A percentile compares a stretch with the other conserved stretches of the same genome.
These are phyloP conservation scores for Lactarius tabidus DNA, from an alignment of 768 basidiomycete genomes.

Conservation along the genomic window DNA sequence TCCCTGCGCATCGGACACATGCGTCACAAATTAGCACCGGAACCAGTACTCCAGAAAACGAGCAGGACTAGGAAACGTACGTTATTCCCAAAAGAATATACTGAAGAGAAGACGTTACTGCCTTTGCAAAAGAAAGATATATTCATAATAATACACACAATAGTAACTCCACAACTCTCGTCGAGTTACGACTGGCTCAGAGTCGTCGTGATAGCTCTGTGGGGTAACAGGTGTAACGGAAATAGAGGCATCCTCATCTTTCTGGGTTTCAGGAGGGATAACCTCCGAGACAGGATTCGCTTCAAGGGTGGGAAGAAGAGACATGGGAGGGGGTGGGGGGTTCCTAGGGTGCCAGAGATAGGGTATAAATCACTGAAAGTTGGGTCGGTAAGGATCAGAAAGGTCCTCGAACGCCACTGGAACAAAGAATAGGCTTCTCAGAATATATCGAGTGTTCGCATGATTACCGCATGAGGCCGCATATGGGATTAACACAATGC, in stretches of 20 bases:
- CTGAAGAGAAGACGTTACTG: conserved; percentile 34
- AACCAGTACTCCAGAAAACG: background rate
- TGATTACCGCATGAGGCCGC: no score
- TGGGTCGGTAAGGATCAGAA: no score
- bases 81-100: conserved; percentile 78
- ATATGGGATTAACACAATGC: no score
- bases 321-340: background rate
- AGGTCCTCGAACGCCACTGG: no score
- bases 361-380: background rate
- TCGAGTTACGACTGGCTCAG: conserved; percentile 69
- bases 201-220: conserved; percentile 35
- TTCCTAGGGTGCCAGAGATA: background rate
- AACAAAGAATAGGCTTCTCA: no score
- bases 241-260: background rate
- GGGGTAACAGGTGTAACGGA: background rate
- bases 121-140: conserved; percentile 39
- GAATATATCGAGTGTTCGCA: no score
- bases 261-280: background rate
- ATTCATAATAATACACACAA: conserved; percentile 39
- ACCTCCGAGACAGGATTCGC: background rate
- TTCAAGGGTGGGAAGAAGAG: background rate
- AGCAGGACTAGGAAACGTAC: conserved; percentile 35
- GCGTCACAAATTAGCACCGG: conserved; percentile 23
- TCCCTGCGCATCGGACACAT: conserved; percentile 40
- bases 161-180: conserved; percentile 80